These are phyloP conservation scores for Colletotrichum sp. DNA, from an alignment of 2,329 filamentous ascomycete genomes.

Conservation along the genomic window DNA sequence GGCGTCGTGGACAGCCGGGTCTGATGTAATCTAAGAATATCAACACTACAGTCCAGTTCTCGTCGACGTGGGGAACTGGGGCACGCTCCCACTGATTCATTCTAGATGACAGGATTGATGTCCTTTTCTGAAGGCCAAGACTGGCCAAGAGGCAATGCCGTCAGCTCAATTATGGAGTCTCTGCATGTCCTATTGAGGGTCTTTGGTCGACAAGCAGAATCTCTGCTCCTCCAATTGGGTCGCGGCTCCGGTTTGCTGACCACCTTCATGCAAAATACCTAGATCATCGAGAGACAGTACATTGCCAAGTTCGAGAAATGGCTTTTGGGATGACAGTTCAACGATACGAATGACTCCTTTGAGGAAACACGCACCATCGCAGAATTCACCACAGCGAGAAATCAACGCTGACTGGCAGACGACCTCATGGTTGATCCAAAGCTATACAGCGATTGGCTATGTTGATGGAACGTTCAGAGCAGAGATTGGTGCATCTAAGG, in stretches of 20 bases:
- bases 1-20: rapidly evolving
- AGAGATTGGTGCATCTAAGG: background rate
- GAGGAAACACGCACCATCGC: background rate
- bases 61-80: background rate
- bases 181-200: background rate
- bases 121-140: too few relatives aligned
- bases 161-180: background rate
- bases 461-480: background rate
- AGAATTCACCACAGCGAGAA: rapidly evolving
- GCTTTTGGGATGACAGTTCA: background rate
- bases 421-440: background rate
- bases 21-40: rapidly evolving
- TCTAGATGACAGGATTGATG: too few relatives aligned
- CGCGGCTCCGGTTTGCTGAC: background rate
- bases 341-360: background rate
- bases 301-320: background rate
- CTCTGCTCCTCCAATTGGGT: background rate
- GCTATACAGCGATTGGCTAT: background rate
- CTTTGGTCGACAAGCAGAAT: background rate
- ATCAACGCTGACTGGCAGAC: background rate
- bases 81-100: rapidly evolving
- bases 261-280: background rate
- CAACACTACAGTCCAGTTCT: rapidly evolving
- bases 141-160: background rate
- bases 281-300: background rate